Conservation (phyloP, 2,329 filamentous ascomycete species). For the Phyllosticta citriasiana region DNA sequence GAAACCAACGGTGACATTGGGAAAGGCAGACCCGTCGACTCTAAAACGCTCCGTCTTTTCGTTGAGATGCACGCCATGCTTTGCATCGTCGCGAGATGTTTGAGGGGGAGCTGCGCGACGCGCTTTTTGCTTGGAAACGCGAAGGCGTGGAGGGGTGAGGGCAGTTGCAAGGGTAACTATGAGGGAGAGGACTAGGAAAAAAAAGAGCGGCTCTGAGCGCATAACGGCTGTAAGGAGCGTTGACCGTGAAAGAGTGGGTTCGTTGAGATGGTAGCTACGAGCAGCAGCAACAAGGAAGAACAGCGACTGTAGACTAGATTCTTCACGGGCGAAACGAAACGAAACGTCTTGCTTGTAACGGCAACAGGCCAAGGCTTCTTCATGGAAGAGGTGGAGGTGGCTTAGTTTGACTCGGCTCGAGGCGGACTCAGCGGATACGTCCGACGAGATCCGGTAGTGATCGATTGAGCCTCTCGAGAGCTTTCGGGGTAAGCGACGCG, state of each 20-base stretch:
- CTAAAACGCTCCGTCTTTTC: slow-evolving; percentile 16
- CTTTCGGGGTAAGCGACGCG: not conserved
- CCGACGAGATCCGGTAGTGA: not conserved
- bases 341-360: not conserved
- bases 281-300: not conserved
- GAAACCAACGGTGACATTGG: slow-evolving; percentile 43
- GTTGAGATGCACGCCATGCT: not conserved
- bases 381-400: not conserved
- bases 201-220: not conserved
- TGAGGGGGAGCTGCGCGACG: not conserved
- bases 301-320: not conserved
- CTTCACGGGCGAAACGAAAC: not conserved
- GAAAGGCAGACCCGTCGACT: slow-evolving; percentile 30
- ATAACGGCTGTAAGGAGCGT: not conserved
- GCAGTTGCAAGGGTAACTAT: not conserved
- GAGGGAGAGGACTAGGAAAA: not conserved
- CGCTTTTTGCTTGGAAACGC: not conserved
- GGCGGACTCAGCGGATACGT: not conserved
- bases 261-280: not conserved
- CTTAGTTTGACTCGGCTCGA: not conserved
- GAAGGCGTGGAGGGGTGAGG: not conserved
- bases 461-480: not conserved
- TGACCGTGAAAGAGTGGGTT: not conserved
- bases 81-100: not conserved
- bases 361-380: not conserved